Conservation (phyloP, 2,329 filamentous ascomycete species). For the Aspergillus oerlinghausenensis region DNA sequence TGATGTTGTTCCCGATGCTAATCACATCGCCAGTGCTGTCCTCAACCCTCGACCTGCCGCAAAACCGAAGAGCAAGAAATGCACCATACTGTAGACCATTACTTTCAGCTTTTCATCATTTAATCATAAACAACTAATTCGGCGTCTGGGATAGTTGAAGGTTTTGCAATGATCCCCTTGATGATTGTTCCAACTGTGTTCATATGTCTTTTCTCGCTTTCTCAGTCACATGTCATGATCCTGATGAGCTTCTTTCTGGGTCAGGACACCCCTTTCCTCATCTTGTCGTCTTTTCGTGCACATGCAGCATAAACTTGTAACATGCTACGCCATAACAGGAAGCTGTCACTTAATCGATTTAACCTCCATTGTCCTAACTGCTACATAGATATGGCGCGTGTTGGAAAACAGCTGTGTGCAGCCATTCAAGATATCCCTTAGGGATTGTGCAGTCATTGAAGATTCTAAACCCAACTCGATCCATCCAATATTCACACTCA, state of each 20-base stretch:
- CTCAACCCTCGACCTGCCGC: slow-evolving; percentile 44
- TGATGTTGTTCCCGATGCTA: not conserved
- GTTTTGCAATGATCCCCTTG: slow-evolving; percentile 16
- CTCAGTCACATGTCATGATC: slow-evolving; percentile 15
- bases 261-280: slow-evolving; percentile 9
- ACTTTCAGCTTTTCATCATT: slow-evolving; percentile 23
- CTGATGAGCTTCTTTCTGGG: slow-evolving; percentile 12
- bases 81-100: slow-evolving; percentile 40
- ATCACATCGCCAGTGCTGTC: slow-evolving; percentile 36
- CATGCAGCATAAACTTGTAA: slow-evolving; percentile 25
- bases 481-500: slow-evolving; percentile 8
- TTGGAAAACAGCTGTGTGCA: not conserved
- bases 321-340: slow-evolving; percentile 21
- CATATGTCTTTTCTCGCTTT: slow-evolving; percentile 15
- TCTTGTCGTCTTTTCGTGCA: slow-evolving; percentile 11
- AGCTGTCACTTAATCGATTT: slow-evolving; percentile 11
- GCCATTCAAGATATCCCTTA: not conserved
- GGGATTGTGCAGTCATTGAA: not conserved
- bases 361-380: not conserved
- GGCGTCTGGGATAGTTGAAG: slow-evolving; percentile 31
- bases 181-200: slow-evolving; percentile 26
- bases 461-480: slow-evolving; percentile 3
- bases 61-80: slow-evolving; percentile 45
- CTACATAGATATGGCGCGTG: not conserved
- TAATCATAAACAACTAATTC: slow-evolving; percentile 37